These are phyloP conservation scores for Cercospora berteroae DNA, from an alignment of 2,329 filamentous ascomycete genomes.

Conservation along the genomic window DNA sequence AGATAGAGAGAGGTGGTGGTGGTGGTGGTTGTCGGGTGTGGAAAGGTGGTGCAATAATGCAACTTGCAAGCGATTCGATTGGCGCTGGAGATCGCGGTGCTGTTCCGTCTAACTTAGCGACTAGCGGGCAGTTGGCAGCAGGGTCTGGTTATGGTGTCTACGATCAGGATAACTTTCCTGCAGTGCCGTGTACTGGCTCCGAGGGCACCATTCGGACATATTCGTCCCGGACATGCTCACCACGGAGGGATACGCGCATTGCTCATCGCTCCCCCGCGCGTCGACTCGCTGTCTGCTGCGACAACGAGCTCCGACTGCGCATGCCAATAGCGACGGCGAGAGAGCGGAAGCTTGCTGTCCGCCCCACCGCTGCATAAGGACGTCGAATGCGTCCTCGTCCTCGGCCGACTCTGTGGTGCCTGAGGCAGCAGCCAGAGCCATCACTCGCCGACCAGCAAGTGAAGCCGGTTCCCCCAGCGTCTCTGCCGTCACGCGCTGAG, in stretches of 20 bases:
- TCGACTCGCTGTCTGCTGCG: not conserved
- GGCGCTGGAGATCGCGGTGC: not conserved
- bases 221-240: not conserved
- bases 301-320: not conserved
- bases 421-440: not conserved
- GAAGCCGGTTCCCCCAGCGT: not conserved
- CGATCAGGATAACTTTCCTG: not conserved
- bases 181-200: constrained; percentile 1
- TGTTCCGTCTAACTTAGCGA: not conserved
- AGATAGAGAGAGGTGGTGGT: not conserved
- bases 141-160: not conserved
- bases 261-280: not conserved
- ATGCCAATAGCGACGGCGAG: not conserved
- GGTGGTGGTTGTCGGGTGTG: not conserved
- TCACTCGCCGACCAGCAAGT: not conserved
- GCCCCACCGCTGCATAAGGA: not conserved
- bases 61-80: not conserved
- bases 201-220: not conserved
- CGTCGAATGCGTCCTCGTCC: not conserved
- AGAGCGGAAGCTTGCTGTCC: not conserved
- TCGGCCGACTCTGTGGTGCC: not conserved
- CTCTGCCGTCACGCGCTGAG: not conserved
- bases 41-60: not conserved
- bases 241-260: not conserved
- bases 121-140: not conserved